A percentile compares a stretch with the other conserved stretches of the same genome.
Evolutionary conservation across 495 filamentous ascomycete genomes (phyloP).

Genomic region (Talaromyces adpressus): DNA sequence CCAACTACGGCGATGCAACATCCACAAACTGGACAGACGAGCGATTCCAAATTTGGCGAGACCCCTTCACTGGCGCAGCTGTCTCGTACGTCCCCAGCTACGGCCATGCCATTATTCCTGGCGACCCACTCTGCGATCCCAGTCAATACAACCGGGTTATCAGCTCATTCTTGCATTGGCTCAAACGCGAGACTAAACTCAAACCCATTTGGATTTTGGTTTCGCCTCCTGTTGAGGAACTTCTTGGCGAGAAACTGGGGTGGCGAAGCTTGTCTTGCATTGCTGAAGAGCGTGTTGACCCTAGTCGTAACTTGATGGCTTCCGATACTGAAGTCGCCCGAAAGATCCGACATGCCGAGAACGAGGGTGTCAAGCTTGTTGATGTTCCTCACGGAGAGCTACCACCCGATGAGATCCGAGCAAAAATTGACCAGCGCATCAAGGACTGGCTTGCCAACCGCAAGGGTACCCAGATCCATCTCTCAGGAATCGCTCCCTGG

Average conservation of each 20-base stretch:
- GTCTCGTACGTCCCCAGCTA: conserved; percentile 68
- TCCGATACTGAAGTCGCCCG: conserved; percentile 55
- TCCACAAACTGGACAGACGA: conserved; percentile 85
- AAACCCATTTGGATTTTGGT: conserved; percentile 80
- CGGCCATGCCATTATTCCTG: conserved; percentile 70
- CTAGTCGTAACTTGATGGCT: conserved; percentile 44
- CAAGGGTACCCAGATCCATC: conserved; percentile 76
- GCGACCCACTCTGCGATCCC: conserved; percentile 70
- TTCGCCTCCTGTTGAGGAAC: conserved; percentile 59
- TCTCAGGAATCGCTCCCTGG: conserved; percentile 81
- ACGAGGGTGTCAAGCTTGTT: conserved; percentile 67
- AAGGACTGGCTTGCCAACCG: conserved; percentile 70
- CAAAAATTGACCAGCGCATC: conserved; percentile 62
- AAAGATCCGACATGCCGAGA: conserved; percentile 71
- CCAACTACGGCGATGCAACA: conserved; percentile 84
- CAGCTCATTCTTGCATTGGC: conserved; percentile 60
- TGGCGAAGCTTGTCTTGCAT: conserved; percentile 80
- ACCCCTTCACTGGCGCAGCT: conserved; percentile 67
- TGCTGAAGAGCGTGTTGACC: conserved; percentile 75
- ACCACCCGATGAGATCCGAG: conserved; percentile 52
- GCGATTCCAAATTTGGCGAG: conserved; percentile 75
- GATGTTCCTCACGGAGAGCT: conserved; percentile 54
- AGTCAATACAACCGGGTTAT: conserved; percentile 65
- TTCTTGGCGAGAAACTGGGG: conserved; percentile 65
- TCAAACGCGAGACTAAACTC: conserved; percentile 62